A percentile compares a stretch with the other conserved stretches of the same genome.
These are phyloP conservation scores for Sarcomyxa edulis DNA, from an alignment of 768 basidiomycete genomes.

Conservation along the genomic window DNA sequence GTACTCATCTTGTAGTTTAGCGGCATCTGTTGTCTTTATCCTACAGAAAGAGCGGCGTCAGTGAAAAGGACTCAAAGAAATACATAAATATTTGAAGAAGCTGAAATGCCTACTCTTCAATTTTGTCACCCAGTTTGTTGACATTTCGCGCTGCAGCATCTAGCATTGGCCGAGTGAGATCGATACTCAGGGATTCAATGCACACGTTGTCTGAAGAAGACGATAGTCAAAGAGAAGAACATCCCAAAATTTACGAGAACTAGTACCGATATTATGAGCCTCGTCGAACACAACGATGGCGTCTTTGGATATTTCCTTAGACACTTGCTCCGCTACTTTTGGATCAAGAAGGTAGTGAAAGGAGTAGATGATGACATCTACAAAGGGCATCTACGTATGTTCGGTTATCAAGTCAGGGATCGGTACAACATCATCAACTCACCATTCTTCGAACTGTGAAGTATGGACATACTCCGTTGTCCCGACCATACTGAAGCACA, in stretches of 20 bases:
- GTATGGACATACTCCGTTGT: slow-evolving; percentile 88
- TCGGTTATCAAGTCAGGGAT: neutral
- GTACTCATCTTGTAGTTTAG: slow-evolving; percentile 95
- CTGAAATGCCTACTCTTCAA: slow-evolving; percentile 73
- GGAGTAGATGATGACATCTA: slow-evolving; percentile 95
- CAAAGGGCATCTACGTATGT: slow-evolving; percentile 77
- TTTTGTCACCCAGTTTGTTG: slow-evolving; percentile 79
- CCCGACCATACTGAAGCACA: slow-evolving; percentile 81
- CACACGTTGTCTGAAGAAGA: slow-evolving; percentile 86
- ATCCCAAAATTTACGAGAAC: too few species aligned
- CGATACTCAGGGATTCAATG: slow-evolving; percentile 96
- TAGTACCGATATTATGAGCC: slow-evolving; percentile 96
- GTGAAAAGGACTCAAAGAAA: slow-evolving; percentile 2
- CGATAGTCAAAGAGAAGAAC: slow-evolving; percentile 7
- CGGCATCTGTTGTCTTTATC: slow-evolving; percentile 90
- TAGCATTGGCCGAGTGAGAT: slow-evolving; percentile 95
- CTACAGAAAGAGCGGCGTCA: too few species aligned
- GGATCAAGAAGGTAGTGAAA: slow-evolving; percentile 99
- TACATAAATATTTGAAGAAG: slow-evolving; percentile 2
- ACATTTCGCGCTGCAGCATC: slow-evolving; percentile 92
- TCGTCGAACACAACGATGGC: slow-evolving; percentile 99
- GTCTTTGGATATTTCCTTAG: slow-evolving; percentile 95
- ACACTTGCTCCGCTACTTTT: slow-evolving; percentile 98
- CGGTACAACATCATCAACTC: slow-evolving; percentile 4
- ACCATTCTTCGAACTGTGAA: slow-evolving; percentile 97